Evolutionary conservation across 768 basidiomycete species (phyloP).

Genomic region (Suillus hirtellus): DNA sequence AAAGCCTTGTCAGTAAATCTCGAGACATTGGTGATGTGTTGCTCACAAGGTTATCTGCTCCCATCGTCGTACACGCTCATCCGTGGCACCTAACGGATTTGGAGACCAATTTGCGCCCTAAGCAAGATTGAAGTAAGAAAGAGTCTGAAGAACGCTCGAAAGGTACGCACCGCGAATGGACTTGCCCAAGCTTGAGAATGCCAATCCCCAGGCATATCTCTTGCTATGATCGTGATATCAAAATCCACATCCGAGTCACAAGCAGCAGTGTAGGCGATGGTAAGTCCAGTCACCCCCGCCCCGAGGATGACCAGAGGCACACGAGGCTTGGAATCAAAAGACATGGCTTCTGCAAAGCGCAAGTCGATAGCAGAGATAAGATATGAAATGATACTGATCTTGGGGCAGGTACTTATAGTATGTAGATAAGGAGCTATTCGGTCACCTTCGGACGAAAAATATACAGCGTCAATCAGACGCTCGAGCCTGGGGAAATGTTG

Average conservation of each 20-base stretch:
- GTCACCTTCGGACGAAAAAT: slow-evolving; percentile 1
- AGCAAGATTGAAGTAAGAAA: neutral
- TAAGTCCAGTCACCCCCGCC: slow-evolving; percentile 42
- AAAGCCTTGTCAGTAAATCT: neutral
- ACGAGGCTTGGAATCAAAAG: slow-evolving; percentile 10
- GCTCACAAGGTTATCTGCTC: slow-evolving; percentile 46
- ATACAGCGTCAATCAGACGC: neutral
- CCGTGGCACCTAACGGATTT: slow-evolving; percentile 35
- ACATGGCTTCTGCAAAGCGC: slow-evolving; percentile 14
- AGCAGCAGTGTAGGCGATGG: slow-evolving; percentile 35
- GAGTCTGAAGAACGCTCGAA: neutral
- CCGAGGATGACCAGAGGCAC: slow-evolving; percentile 36
- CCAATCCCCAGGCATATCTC: slow-evolving; percentile 39
- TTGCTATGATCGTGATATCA: slow-evolving; percentile 33
- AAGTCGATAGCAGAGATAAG: neutral
- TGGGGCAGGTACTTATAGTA: slow-evolving; percentile 1
- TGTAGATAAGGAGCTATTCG: neutral
- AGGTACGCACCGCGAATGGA: slow-evolving; percentile 46
- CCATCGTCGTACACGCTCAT: slow-evolving; percentile 38
- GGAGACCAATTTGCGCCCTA: slow-evolving; percentile 54
- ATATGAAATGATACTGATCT: neutral
- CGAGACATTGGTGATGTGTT: neutral
- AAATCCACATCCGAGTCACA: slow-evolving; percentile 22
- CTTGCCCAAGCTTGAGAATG: slow-evolving; percentile 49
- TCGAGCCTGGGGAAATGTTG: neutral